Evolutionary conservation across 73 alveolate species (phyloP), one percentile per base, ranked within the genome.

Genomic region (Paramecium caudatum): DNA sequence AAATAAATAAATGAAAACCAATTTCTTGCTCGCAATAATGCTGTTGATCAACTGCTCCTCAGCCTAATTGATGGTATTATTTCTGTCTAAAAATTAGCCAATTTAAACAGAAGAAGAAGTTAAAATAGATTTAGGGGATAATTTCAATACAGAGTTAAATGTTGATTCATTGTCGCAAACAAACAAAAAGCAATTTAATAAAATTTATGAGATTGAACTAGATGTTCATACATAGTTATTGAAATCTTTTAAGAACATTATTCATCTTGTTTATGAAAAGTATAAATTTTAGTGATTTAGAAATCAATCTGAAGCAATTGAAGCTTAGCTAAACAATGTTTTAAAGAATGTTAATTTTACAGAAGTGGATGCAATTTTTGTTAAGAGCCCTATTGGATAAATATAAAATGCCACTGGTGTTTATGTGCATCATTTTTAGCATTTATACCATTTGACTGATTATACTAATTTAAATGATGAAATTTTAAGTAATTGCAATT

Each of bases 191-290:
- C 21, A 74, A 27, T 43, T 3, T 74, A 17, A 36, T 45, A 74
- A 74, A 74, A 17, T 74, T 4, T 74, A 74, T 74, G 88, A 74
- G 46, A 43, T 74, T 74, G 88, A 74, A 16, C 3, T 41, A 45
- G 88, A 74, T 21, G 69, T 45, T 41, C 43, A 37, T 9, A 25
- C 36, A 21, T 23, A 27, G 6, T 13, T 74, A 47, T 17, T 19
- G 16, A 41, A 74, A 1, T 39, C 69, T 16, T 74, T 74, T 19
- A 74, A 74, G 65, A 74, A 74, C 43, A 68, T 74, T 16, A 43
- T 74, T 7, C 39, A 37, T 39, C 47, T 41, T 36, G 69, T 74
- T 17, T 74, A 36, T 45, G 80, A 55, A 0, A 23, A 16, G 80
- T 55, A 55, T 5, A 12, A 23, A 55, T 27, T 23, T 55, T 7